phyloP scores from a whole-genome alignment of 805 yeast species.

The Lipomyces spencermartinsiae region DNA sequence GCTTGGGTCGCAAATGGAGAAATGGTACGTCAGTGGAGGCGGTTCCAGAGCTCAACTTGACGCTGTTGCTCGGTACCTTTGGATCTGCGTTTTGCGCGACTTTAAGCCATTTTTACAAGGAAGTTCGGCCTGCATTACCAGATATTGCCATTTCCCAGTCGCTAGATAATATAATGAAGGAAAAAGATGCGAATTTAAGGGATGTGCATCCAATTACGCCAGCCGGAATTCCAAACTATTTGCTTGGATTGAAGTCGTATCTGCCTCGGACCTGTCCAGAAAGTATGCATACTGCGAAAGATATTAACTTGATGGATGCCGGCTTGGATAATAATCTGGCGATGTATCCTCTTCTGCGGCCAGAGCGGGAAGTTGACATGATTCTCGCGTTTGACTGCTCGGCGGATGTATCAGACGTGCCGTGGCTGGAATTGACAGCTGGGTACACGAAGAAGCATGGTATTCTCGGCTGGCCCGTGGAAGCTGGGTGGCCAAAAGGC shows the following conservation, averaged over 20 bases:
- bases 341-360: conserved; percentile 61
- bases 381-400: conserved; percentile 66
- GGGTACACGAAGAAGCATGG: conserved; percentile 39
- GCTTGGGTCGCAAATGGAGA: conserved; percentile 37
- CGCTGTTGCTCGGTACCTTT: conserved; percentile 39
- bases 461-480: conserved; percentile 39
- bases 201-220: conserved; percentile 40
- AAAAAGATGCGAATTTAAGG: conserved; percentile 36
- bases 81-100: conserved; percentile 43
- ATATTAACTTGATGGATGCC: conserved; percentile 40
- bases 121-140: conserved; percentile 35
- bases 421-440: conserved; percentile 40
- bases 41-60: conserved; percentile 36
- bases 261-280: conserved; percentile 35
- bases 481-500: conserved; percentile 30
- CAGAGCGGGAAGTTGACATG: conserved; percentile 61
- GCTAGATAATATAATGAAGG: conserved; percentile 32
- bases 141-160: conserved; percentile 18
- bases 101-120: conserved; percentile 38
- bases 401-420: conserved; percentile 44
- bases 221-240: conserved; percentile 37
- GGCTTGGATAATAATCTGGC: conserved; percentile 47
- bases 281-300: conserved; percentile 22
- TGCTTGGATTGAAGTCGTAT: conserved; percentile 32
- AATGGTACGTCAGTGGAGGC: conserved; percentile 33